Base-by-base conservation (phyloP, 305 asterid genomes). In the Solanum hybrid region DNA sequence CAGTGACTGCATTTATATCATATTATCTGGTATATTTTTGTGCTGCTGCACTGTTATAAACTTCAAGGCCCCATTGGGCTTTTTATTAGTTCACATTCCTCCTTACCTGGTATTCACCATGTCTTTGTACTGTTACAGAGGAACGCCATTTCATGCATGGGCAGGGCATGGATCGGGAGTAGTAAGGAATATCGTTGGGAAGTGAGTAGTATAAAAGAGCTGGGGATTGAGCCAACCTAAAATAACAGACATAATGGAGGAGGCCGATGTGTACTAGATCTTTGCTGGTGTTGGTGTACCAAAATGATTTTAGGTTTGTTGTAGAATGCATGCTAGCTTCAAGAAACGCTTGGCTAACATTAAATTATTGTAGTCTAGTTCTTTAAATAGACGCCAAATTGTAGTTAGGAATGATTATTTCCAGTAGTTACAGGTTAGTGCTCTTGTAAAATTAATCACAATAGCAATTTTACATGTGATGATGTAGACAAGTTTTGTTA, bases 391-490 rank as follows among this genome's bases (percentile, higher is more conserved):
- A 89, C 86, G 87, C 89, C 87, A 93, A 90, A 83, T 92, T 31
- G 90, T 89, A 92, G 94, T 85, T 31, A 90, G 90, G 75, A 90
- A 5, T 91, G 90, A 89, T 87, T 61, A 20, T 36, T 57, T 90
- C 88, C 89, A 75, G 73, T 90, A 32, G 83, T 90, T 92, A 68
- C 73, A 89, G 85, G 85, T 32, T 87, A 90, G 90, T 88, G 72
- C 72, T 77, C 32, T 86, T 90, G 94, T 91, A 91, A 91, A 91
- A 90, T 90, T 89, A 92, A 57, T 91, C 91, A 91, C 90, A 37
- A 45, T 72, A 78, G 89, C 83, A 81, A 33, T 83, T 91, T 89
- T 61, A 36, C 87, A 27, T 78, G 87, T 89, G 81, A 88, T 89
- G 87, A 57, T 91, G 93, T 92, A 91, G 89, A 90, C 86, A 1